Conservation (phyloP, 1,139 yeast species). For the Ogataea hybrid region DNA sequence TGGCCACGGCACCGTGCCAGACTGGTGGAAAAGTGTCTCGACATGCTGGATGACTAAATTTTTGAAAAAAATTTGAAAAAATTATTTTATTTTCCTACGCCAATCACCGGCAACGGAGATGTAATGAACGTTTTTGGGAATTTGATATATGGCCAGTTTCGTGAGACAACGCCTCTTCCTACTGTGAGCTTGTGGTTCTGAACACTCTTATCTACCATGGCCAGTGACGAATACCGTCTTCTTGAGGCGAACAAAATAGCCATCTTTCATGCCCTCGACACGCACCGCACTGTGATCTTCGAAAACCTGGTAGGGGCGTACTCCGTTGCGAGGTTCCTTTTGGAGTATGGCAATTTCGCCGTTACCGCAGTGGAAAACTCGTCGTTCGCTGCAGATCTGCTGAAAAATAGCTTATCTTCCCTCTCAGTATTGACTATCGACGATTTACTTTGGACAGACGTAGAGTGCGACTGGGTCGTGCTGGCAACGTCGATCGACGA, state of each 20-base stretch:
- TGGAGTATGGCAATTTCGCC: slow-evolving; percentile 2
- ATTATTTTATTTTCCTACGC: slow-evolving; percentile 1
- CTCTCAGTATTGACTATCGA: slow-evolving; percentile 1
- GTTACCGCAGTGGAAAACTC: slow-evolving; percentile 13
- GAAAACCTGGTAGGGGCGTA: slow-evolving; percentile 10
- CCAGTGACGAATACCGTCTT: slow-evolving; percentile 1
- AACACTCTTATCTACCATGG: background rate
- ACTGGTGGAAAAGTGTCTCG: slow-evolving; percentile 25
- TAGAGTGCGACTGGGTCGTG: background rate
- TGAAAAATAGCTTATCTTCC: slow-evolving; percentile 3
- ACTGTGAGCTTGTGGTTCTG: too few species aligned
- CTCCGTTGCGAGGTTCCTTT: slow-evolving; percentile 7
- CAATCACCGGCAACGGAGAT: slow-evolving; percentile 10
- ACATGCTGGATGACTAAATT: slow-evolving; percentile 7
- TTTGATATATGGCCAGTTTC: background rate
- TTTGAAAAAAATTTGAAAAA: slow-evolving; percentile 2
- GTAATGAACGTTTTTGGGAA: background rate
- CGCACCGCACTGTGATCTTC: slow-evolving; percentile 3
- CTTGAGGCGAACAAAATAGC: slow-evolving; percentile 4
- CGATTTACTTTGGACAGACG: slow-evolving; percentile 4
- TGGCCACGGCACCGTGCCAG: slow-evolving; percentile 46
- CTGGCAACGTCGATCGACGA: slow-evolving; percentile 1
- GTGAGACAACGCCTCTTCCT: too few species aligned
- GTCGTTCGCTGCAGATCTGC: slow-evolving; percentile 8
- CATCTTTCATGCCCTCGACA: slow-evolving; percentile 13